Conservation (phyloP, 192 early-diverging fungal species). For the Linnemannia elongata region DNA sequence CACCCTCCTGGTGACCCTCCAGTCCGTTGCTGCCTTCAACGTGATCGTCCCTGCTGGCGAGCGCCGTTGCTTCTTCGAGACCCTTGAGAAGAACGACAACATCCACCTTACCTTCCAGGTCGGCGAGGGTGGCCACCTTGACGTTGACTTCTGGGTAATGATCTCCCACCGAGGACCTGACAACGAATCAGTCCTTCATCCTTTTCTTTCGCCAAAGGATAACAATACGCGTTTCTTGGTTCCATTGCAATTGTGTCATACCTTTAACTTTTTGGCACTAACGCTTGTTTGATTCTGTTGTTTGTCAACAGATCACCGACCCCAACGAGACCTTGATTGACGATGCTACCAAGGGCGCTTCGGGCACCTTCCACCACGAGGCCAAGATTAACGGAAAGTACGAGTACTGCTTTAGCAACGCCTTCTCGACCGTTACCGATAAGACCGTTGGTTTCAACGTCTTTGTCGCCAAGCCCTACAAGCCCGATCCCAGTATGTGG, state of each 20-base stretch:
- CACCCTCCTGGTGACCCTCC: conserved; percentile 39
- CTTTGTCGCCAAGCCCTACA: conserved; percentile 61
- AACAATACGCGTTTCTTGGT: not conserved
- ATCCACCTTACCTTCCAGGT: conserved; percentile 81
- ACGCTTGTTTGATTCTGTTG: not conserved
- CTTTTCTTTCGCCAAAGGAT: not conserved
- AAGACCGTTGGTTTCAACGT: conserved; percentile 74
- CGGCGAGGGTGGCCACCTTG: conserved; percentile 71
- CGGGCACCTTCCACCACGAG: conserved; percentile 57
- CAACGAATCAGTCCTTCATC: not conserved
- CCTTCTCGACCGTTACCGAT: conserved; percentile 69
- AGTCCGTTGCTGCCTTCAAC: conserved; percentile 47
- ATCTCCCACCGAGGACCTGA: not conserved
- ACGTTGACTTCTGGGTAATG: conserved; percentile 79
- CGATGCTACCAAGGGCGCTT: conserved; percentile 46
- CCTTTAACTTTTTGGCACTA: not conserved
- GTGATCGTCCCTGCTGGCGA: conserved; percentile 48
- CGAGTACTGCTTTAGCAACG: conserved; percentile 85
- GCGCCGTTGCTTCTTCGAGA: conserved; percentile 76
- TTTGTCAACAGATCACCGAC: conserved; percentile 58
- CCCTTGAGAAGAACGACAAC: conserved; percentile 68
- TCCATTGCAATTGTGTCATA: not conserved
- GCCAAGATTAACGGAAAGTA: conserved; percentile 71
- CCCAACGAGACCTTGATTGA: conserved; percentile 55
- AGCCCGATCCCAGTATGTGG: conserved; percentile 48